Evolutionary conservation across 371 early-diverging fungal genomes (phyloP).

Genomic region (Rhizopus microsporus): DNA sequence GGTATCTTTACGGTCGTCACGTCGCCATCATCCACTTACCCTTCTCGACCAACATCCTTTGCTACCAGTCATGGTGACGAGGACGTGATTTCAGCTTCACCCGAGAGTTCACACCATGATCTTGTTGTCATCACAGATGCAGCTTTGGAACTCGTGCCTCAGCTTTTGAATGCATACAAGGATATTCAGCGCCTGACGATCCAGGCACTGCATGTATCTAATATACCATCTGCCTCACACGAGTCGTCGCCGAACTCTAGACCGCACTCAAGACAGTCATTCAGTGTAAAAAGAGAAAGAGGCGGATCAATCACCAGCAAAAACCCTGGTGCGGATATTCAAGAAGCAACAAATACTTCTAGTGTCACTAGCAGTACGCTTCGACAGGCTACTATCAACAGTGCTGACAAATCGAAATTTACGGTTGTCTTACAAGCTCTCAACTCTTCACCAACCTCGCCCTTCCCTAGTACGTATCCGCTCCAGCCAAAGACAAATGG

Average conservation of each 20-base stretch:
- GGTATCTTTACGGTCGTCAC: constrained; percentile 12
- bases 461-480: constrained; percentile 46
- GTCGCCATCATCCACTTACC: constrained; percentile 21
- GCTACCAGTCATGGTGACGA: constrained; percentile 34
- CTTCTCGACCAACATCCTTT: constrained; percentile 41
- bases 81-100: constrained; percentile 21
- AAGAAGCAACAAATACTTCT: neutral
- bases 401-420: constrained; percentile 12
- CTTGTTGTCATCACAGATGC: constrained; percentile 28
- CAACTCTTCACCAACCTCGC: constrained; percentile 41
- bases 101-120: constrained; percentile 21
- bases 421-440: constrained; percentile 41
- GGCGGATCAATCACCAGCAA: constrained; percentile 12
- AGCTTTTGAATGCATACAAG: constrained; percentile 43
- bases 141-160: constrained; percentile 42
- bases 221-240: neutral
- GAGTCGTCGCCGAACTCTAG: neutral
- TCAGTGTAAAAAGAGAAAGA: constrained; percentile 22
- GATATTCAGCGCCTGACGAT: constrained; percentile 43
- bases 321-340: neutral
- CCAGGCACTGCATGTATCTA: constrained; percentile 42
- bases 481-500: constrained; percentile 27
- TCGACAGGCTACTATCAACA: neutral
- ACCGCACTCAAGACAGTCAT: constrained; percentile 23
- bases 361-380: neutral